Percentiles rank a stretch among this genome's conserved stretches.
phyloP scores from a whole-genome alignment of 768 basidiomycete species.

The Panaeolus cyanescens region DNA sequence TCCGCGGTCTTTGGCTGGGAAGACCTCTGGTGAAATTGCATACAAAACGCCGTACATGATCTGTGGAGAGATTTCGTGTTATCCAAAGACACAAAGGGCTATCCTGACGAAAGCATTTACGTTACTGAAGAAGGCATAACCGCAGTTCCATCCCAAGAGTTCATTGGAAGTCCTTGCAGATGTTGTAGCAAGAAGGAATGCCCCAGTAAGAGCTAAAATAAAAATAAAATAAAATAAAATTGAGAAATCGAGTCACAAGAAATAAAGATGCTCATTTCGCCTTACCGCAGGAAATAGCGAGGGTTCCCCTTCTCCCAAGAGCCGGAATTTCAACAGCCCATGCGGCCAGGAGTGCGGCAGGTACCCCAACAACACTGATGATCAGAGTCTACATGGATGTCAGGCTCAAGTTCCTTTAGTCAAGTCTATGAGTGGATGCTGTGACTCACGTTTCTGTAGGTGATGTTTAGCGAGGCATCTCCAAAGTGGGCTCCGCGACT shows the following conservation, averaged over 20 bases:
- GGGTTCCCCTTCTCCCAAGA: slow-evolving; percentile 65
- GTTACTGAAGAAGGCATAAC: slow-evolving; percentile 61
- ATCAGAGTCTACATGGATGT: slow-evolving; percentile 56
- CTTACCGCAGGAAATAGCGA: slow-evolving; percentile 67
- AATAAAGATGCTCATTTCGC: too few relatives aligned
- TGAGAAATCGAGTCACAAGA: too few relatives aligned
- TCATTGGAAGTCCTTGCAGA: slow-evolving; percentile 67
- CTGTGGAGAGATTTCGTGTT: slow-evolving; percentile 29
- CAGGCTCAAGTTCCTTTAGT: not conserved
- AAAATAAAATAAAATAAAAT: too few relatives aligned
- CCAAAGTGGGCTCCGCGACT: slow-evolving; percentile 67
- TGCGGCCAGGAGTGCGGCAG: slow-evolving; percentile 69
- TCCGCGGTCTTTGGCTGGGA: slow-evolving; percentile 71
- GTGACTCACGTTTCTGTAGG: slow-evolving; percentile 64
- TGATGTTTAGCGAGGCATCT: slow-evolving; percentile 64
- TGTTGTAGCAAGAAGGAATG: slow-evolving; percentile 72
- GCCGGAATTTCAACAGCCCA: slow-evolving; percentile 64
- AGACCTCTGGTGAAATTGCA: slow-evolving; percentile 67
- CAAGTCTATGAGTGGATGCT: not conserved
- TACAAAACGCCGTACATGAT: slow-evolving; percentile 78
- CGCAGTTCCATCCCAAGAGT: slow-evolving; percentile 80
- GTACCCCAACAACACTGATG: slow-evolving; percentile 63
- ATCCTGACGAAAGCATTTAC: slow-evolving; percentile 28
- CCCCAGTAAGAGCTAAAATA: slow-evolving; percentile 64
- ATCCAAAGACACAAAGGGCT: not conserved